These are phyloP conservation scores for Gossypium trilobum DNA, from an alignment of 441 rosid genomes.

Conservation along the genomic window DNA sequence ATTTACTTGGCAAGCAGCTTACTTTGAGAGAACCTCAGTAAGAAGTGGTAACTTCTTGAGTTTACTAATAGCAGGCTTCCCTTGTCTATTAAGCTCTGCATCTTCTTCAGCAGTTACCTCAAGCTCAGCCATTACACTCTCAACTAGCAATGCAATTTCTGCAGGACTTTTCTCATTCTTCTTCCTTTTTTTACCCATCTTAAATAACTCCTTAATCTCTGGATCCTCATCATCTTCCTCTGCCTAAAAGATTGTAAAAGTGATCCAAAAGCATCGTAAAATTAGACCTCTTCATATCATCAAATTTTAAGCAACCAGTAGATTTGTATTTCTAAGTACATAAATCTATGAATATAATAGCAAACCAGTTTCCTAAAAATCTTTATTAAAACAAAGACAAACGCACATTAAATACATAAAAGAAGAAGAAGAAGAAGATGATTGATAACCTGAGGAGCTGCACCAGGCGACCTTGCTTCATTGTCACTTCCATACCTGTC, in stretches of 20 bases:
- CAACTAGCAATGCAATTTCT: slow-evolving; percentile 75
- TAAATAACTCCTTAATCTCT: slow-evolving; percentile 77
- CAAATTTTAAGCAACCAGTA: neutral
- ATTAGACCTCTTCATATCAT: neutral
- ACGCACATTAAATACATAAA: neutral
- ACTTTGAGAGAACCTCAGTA: slow-evolving; percentile 90
- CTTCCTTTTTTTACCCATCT: slow-evolving; percentile 78
- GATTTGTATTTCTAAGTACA: neutral
- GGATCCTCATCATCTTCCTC: slow-evolving; percentile 91
- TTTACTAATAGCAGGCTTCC: slow-evolving; percentile 88
- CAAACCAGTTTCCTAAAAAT: neutral
- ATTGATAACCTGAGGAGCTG: slow-evolving; percentile 66
- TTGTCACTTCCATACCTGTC: slow-evolving; percentile 59
- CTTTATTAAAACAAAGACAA: neutral
- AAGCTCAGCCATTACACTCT: slow-evolving; percentile 95
- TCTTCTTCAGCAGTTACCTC: slow-evolving; percentile 95
- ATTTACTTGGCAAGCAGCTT: slow-evolving; percentile 25
- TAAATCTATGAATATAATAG: neutral
- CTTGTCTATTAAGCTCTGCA: slow-evolving; percentile 73
- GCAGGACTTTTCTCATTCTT: slow-evolving; percentile 89
- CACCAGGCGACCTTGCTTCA: slow-evolving; percentile 52
- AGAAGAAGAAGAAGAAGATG: neutral
- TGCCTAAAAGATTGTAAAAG: slow-evolving; percentile 39
- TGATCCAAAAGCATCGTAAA: neutral
- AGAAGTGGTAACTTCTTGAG: slow-evolving; percentile 88